These are phyloP conservation scores for Gardenia jasminoides DNA, from an alignment of 257 asterid genomes.

Conservation along the genomic window DNA sequence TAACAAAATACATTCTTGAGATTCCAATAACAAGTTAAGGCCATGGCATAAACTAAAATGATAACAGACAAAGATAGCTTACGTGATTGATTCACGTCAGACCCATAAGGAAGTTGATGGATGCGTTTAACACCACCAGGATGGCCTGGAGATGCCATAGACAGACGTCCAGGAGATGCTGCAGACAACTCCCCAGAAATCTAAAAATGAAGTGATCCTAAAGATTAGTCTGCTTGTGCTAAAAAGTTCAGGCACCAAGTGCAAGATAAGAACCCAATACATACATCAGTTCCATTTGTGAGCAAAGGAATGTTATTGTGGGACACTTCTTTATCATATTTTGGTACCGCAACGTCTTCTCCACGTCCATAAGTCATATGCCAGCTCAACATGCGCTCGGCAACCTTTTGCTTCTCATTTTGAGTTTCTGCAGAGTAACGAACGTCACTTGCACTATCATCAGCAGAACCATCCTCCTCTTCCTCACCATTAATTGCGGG, in stretches of 20 bases:
- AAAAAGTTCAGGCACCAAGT: slow-evolving; percentile 5
- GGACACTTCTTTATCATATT: slow-evolving; percentile 88
- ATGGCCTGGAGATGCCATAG: slow-evolving; percentile 95
- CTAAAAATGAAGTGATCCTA: slow-evolving; percentile 35
- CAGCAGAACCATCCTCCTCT: slow-evolving; percentile 61
- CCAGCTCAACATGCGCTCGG: slow-evolving; percentile 98
- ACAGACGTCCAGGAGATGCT: slow-evolving; percentile 95
- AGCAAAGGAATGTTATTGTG: slow-evolving; percentile 90
- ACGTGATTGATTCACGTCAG: slow-evolving; percentile 38
- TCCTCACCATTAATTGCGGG: slow-evolving; percentile 82
- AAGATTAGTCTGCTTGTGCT: slow-evolving; percentile 9
- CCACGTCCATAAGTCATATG: slow-evolving; percentile 73
- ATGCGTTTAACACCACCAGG: slow-evolving; percentile 70
- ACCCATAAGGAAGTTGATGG: slow-evolving; percentile 35
- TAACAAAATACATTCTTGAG: slow-evolving; percentile 13
- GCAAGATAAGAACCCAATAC: slow-evolving; percentile 24
- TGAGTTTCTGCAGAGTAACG: slow-evolving; percentile 54
- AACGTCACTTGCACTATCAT: slow-evolving; percentile 51
- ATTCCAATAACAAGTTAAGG: slow-evolving; percentile 15
- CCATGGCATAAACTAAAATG: not conserved
- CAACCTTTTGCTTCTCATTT: slow-evolving; percentile 70
- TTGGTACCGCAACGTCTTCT: slow-evolving; percentile 66
- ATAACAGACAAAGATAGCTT: slow-evolving; percentile 15
- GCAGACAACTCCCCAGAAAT: slow-evolving; percentile 97
- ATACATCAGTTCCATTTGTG: slow-evolving; percentile 94